Conservation (phyloP, 495 filamentous ascomycete genomes). For the Pyrenula aspistea region DNA sequence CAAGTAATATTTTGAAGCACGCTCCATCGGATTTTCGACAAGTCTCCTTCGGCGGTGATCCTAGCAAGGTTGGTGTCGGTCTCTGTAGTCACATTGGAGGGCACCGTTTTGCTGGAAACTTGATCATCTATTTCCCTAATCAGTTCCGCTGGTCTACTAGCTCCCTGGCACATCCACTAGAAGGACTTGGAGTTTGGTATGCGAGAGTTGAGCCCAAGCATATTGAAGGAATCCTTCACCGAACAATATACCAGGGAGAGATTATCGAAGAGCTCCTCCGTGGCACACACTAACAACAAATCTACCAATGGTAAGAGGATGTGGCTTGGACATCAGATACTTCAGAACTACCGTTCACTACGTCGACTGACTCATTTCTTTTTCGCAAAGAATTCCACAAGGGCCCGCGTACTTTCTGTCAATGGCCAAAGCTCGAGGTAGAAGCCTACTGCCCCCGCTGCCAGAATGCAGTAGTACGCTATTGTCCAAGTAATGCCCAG, state of each 20-base stretch:
- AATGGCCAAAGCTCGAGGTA: conserved; percentile 57
- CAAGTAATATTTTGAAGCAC: background rate
- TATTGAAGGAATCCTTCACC: conserved; percentile 72
- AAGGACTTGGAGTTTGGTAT: conserved; percentile 87
- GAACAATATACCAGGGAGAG: conserved; percentile 63
- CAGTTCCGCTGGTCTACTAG: conserved; percentile 5
- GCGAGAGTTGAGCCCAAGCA: conserved; percentile 76
- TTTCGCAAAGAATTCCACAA: conserved; percentile 7
- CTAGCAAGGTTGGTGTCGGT: conserved; percentile 42
- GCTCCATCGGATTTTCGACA: background rate
- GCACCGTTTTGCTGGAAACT: conserved; percentile 89
- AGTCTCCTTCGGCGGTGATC: background rate
- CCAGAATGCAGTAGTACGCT: conserved; percentile 62
- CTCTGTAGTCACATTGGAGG: conserved; percentile 83
- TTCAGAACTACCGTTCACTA: too few relatives aligned
- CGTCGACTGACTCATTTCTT: background rate
- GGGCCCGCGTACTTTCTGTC: conserved; percentile 44
- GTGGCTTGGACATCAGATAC: too few relatives aligned
- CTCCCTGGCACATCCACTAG: conserved; percentile 41
- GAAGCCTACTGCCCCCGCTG: conserved; percentile 60
- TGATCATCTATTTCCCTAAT: conserved; percentile 79
- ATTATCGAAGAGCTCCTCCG: conserved; percentile 66
- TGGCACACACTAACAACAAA: conserved; percentile 18
- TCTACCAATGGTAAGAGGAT: too few relatives aligned
- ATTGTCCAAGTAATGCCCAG: conserved; percentile 53